Base-by-base conservation (phyloP, 495 filamentous ascomycete species). In the Tuber indicum region DNA sequence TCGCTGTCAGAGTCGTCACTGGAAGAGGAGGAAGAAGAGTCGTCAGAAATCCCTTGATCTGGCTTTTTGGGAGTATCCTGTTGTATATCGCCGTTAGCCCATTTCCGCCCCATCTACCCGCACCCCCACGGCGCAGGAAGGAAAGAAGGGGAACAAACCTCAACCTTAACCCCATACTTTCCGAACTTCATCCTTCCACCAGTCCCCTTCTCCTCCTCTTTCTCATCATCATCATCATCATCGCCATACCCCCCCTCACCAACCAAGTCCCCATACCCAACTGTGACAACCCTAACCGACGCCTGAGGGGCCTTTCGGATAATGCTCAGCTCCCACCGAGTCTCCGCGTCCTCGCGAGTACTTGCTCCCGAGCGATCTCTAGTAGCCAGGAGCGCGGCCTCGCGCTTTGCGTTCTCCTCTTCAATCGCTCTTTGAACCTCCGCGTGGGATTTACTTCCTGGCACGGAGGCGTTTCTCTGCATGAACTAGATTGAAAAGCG, bases 251-350 rank as follows among this genome's bases (percentile, higher is more conserved):
- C 84, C 26, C 83, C 84, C n/a, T 83, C 79, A 46, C 81, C 81
- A 19, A 74, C 44, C 32, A 84, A 74, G 82, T 81, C 84, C 3
- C 85, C 85, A 75, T 85, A 89, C 17, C 87, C 86, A 12, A 84
- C 85, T 21, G 84, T 79, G 44, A 85, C 81, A 21, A 89, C 84
- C 42, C 76, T 79, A 43, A 85, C 75, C 72, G 74, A 19, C 19
- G 75, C 47, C 16, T 42, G 58, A 14, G 43, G 26, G n/a, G 71
- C 19, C 46, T 80, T 75, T 44, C 86, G 84, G 62, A 85, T 84
- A 76, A 87, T 86, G 76, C 87, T 89, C 70, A 99, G 85, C 44
- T 94, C 91, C 96, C 96, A 99, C 85, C 91, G 90, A 14, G 92
- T 92, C 85, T 98, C 96, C 41, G 93, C 93, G 10, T 91, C 88